These are phyloP conservation scores for Triadica sebifera DNA, from an alignment of 345 rosid species.

Conservation along the genomic window DNA sequence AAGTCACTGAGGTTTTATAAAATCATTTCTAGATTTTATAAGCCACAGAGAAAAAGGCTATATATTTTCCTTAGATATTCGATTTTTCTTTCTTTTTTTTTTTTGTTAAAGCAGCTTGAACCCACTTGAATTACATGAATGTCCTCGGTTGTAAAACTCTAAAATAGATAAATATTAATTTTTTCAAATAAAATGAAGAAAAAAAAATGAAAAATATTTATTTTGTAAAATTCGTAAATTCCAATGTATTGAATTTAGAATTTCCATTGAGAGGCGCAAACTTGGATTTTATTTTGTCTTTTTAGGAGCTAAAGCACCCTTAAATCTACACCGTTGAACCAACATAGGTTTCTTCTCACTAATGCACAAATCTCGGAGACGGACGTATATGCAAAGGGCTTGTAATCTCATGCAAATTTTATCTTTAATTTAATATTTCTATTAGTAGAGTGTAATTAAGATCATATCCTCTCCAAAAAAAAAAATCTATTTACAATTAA, in stretches of 20 bases:
- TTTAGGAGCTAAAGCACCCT: background rate
- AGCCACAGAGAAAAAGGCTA: background rate
- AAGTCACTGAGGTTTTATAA: too few species aligned
- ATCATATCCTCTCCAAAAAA: too few species aligned
- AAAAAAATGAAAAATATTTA: too few species aligned
- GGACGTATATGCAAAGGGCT: background rate
- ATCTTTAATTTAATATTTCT: background rate
- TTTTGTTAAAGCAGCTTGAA: too few species aligned
- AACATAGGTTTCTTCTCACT: background rate
- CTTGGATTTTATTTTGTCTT: conserved; percentile 7
- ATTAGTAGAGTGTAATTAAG: too few species aligned
- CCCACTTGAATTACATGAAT: conserved; percentile 6
- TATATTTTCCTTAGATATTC: too few species aligned
- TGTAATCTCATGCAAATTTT: background rate
- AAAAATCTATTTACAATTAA: too few species aligned
- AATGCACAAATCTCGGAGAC: conserved; percentile 1
- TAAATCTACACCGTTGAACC: conserved; percentile 21
- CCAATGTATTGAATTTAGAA: conserved; percentile 22
- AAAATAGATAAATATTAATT: too few species aligned
- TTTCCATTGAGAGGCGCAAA: conserved; percentile 1
- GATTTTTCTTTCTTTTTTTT: too few species aligned
- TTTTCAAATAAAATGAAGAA: too few species aligned
- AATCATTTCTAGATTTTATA: background rate
- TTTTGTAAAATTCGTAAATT: conserved; percentile 24
- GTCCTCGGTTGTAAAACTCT: conserved; percentile 14